Conservation (phyloP, 805 yeast genomes). For the Lipomyces kockii region DNA sequence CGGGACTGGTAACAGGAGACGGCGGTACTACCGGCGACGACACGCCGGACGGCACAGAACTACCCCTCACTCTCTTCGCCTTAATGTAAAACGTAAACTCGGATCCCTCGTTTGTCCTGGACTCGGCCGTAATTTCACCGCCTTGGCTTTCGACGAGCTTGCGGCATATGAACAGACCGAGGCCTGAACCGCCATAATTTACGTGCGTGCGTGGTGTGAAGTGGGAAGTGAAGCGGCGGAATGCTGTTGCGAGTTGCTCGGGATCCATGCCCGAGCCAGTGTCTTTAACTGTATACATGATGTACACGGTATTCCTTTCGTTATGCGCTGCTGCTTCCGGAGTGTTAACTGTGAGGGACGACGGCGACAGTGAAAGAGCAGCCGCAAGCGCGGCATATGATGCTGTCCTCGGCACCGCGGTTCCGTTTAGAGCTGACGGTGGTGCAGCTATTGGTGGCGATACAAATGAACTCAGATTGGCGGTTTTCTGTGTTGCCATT, state of each 20-base stretch:
- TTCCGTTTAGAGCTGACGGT: not conserved
- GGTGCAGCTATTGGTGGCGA: not conserved
- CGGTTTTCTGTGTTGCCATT: not conserved
- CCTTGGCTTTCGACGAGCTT: conserved; percentile 91
- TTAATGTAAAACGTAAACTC: conserved; percentile 78
- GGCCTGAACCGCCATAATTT: conserved; percentile 93
- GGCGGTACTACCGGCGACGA: not conserved
- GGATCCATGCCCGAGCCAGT: conserved; percentile 94
- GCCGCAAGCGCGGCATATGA: conserved; percentile 35
- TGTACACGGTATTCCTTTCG: conserved; percentile 18
- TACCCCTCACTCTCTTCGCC: conserved; percentile 3
- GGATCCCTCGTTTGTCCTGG: conserved; percentile 81
- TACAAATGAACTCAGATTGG: not conserved
- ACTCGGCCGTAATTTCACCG: conserved; percentile 76
- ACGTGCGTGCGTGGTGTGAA: conserved; percentile 83
- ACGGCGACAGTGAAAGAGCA: conserved; percentile 19
- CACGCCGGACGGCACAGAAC: not conserved
- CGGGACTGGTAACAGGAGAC: not conserved
- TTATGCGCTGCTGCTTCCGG: not conserved
- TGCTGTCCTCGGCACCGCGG: not conserved
- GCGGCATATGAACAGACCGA: conserved; percentile 86
- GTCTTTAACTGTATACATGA: conserved; percentile 72
- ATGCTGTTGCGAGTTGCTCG: conserved; percentile 78
- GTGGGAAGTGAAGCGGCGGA: conserved; percentile 97
- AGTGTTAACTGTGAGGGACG: conserved; percentile 5